phyloP scores from a whole-genome alignment of 2,329 filamentous ascomycete species.

The Diaporthe helianthi region DNA sequence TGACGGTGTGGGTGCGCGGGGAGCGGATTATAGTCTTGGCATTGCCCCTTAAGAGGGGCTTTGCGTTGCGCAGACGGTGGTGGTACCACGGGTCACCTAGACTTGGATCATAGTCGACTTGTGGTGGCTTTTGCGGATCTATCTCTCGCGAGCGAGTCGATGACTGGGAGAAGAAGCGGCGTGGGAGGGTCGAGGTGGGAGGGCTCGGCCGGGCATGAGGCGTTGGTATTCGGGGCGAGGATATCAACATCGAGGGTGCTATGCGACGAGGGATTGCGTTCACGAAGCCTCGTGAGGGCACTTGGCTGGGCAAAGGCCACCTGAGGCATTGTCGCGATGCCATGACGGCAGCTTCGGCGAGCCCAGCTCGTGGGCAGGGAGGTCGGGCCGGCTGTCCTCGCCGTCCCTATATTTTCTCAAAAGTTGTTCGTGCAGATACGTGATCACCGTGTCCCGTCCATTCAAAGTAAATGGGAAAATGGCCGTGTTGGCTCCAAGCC shows the following conservation, averaged over 20 bases:
- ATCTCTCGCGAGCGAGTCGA: conserved; percentile 17
- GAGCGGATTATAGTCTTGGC: conserved; percentile 44
- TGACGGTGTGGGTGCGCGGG: conserved; percentile 49
- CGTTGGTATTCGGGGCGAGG: neutral
- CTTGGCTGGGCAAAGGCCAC: neutral
- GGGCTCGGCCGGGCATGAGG: neutral
- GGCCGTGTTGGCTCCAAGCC: neutral
- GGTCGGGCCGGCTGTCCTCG: neutral
- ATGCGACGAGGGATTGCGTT: neutral
- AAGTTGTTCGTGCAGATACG: neutral
- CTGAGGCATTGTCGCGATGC: conserved; percentile 25
- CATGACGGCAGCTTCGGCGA: conserved; percentile 18
- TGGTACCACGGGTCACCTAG: conserved; percentile 35
- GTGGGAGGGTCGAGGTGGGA: neutral
- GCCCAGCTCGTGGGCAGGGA: neutral
- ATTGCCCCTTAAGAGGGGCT: conserved; percentile 50
- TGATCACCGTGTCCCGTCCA: neutral
- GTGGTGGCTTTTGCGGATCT: conserved; percentile 21
- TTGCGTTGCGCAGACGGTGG: conserved; percentile 41
- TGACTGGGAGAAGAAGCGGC: conserved; percentile 35
- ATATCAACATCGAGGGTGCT: neutral
- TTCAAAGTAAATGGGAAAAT: neutral
- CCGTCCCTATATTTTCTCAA: neutral
- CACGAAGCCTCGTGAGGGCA: neutral
- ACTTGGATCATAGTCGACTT: conserved; percentile 31